Percentiles rank a stretch among this genome's conserved stretches.
These are phyloP conservation scores for Flaveria robusta DNA, from an alignment of 129 eudicot genomes.

Conservation along the genomic window DNA sequence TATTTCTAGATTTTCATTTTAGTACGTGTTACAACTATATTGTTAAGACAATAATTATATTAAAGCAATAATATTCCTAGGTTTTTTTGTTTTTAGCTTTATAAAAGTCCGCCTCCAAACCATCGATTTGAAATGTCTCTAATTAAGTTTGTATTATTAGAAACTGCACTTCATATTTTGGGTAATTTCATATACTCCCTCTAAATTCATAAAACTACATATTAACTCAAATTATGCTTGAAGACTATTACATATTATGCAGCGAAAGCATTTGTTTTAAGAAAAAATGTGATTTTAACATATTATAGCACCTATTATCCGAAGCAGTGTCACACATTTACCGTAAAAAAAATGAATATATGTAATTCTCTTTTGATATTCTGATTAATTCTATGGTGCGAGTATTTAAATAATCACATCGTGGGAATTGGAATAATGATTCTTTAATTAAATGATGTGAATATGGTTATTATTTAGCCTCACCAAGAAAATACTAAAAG, in stretches of 20 bases:
- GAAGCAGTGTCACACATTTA: too few relatives aligned
- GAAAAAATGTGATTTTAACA: too few relatives aligned
- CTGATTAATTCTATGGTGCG: background rate
- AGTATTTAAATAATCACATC: background rate
- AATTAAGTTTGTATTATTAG: background rate
- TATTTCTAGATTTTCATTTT: too few relatives aligned
- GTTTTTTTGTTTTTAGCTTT: background rate
- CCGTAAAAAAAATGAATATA: too few relatives aligned
- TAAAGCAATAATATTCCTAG: background rate
- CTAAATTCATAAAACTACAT: too few relatives aligned
- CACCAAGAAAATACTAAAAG: too few relatives aligned
- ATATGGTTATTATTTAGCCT: background rate
- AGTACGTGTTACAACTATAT: background rate
- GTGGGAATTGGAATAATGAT: background rate
- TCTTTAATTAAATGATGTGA: background rate
- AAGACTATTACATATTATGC: too few relatives aligned
- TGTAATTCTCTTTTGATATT: too few relatives aligned
- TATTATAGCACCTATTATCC: too few relatives aligned
- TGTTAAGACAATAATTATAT: background rate
- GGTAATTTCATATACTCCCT: too few relatives aligned
- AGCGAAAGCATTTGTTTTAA: too few relatives aligned
- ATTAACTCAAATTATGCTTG: too few relatives aligned
- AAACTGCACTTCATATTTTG: background rate
- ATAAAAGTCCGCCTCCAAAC: background rate
- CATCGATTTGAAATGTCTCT: background rate